Evolutionary conservation across 352 stramenopile species (phyloP).

Genomic region (Pythium pectinolyticum): DNA sequence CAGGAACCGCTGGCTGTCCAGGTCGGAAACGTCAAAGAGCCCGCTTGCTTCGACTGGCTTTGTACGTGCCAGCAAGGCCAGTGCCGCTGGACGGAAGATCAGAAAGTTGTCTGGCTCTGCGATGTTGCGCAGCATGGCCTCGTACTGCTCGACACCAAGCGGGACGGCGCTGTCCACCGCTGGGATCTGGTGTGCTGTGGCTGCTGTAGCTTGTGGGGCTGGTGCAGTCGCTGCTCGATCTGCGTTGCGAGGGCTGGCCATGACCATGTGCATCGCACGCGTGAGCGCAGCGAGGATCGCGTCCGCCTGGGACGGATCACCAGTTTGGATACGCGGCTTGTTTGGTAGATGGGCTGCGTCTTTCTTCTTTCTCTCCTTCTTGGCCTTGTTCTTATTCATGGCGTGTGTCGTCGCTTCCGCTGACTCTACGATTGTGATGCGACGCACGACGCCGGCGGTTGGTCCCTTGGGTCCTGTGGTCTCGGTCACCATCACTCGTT

Average conservation of each 20-base stretch:
- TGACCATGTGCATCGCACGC: constrained; percentile 3
- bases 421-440: neutral
- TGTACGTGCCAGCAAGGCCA: constrained; percentile 5
- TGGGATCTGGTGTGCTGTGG: no score
- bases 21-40: no score
- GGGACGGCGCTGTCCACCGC: no score
- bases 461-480: constrained; percentile 2
- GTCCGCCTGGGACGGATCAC: neutral
- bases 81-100: neutral
- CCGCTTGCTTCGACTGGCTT: neutral
- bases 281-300: neutral
- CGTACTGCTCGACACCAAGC: constrained; percentile 5
- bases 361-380: neutral
- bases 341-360: neutral
- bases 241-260: neutral
- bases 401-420: neutral
- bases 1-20: neutral
- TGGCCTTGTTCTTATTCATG: neutral
- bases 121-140: constrained; percentile 1
- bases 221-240: neutral
- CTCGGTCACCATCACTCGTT: constrained; percentile 7
- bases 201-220: neutral
- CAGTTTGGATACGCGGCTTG: neutral
- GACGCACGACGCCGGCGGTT: neutral
- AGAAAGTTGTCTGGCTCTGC: neutral